These are phyloP conservation scores for Ceratocystis albifundus DNA, from an alignment of 2,329 filamentous ascomycete species.

Conservation along the genomic window DNA sequence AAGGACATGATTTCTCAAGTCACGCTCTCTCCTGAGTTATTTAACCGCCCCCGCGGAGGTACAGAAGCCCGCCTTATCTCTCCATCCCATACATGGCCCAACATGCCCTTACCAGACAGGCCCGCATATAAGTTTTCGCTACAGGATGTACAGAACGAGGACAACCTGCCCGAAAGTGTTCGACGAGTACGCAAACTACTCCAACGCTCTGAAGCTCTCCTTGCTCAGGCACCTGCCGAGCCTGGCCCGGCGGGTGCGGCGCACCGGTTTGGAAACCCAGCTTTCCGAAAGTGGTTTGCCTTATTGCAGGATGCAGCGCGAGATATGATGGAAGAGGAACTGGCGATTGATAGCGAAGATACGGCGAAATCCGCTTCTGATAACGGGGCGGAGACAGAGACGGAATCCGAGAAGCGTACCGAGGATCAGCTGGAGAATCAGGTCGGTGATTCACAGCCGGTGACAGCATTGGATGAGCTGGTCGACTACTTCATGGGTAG, in stretches of 20 bases:
- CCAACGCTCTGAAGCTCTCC: slow-evolving; percentile 49
- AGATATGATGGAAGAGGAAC: slow-evolving; percentile 37
- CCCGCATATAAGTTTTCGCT: too few species aligned
- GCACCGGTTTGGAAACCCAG: slow-evolving; percentile 81
- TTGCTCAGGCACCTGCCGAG: slow-evolving; percentile 72
- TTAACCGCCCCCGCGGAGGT: too few species aligned
- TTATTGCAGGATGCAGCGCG: slow-evolving; percentile 51
- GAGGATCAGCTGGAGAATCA: not conserved
- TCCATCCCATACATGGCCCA: too few species aligned
- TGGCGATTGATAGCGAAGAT: slow-evolving; percentile 25
- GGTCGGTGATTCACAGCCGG: slow-evolving; percentile 11
- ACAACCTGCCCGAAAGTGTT: slow-evolving; percentile 42
- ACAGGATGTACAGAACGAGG: not conserved
- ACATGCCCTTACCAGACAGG: too few species aligned
- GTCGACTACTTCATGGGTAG: slow-evolving; percentile 61
- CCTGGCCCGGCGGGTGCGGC: slow-evolving; percentile 47
- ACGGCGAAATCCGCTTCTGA: slow-evolving; percentile 14
- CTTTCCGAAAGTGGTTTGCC: slow-evolving; percentile 73
- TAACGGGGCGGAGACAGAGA: not conserved
- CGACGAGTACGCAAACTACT: slow-evolving; percentile 55
- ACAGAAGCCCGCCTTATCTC: too few species aligned
- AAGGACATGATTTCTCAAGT: too few species aligned
- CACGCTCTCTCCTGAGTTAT: too few species aligned
- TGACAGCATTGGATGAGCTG: slow-evolving; percentile 27
- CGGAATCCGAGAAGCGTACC: not conserved